Evolutionary conservation across 768 basidiomycete species (phyloP), one percentile per base, ranked within the genome.

Genomic region (Boletus rubroflammeus): DNA sequence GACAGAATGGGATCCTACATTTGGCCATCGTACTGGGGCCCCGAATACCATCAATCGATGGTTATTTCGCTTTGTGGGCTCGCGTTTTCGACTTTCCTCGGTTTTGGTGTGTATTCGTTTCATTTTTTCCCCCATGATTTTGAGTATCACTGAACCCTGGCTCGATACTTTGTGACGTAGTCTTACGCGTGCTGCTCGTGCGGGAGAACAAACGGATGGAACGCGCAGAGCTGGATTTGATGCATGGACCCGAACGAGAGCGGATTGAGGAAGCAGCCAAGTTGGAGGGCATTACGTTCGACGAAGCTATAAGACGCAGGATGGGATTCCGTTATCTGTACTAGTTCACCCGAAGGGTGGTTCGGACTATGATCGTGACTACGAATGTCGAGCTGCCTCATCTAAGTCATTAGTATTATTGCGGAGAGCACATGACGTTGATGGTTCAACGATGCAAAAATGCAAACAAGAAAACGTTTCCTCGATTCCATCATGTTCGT

Each of bases 41-140:
- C 83, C 0, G 59, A 75, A 53, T 87, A 86, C 56, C 83, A 83
- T 51, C 81, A 73, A 47, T 83, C 82, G 2, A 83, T 86, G 83
- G 74, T 73, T 36, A 83, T 86, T 48, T 74, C 72, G 1, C 60
- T 76, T 4, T 67, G 64, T n/a, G 65, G 71, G 0, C 63, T 78
- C n/a, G 62, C 47, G 4, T 55, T 75, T 8, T 65, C 71, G 26
- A 65, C 66, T 9, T 45, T 65, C 0, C 70, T 80, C 15, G 61
- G 73, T 15, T 55, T 76, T 25, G 65, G 78, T 79, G 51, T 29
- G 54, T 61, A 29, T n/a, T n/a, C 11, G 1, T 8, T 8, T 29
- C n/a, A 5, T 26, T 26, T 13, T 7, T 13, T 36, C 21, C n/a
- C n/a, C n/a, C 13, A 5, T 31, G 42, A 3, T 28, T 26, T 15